phyloP scores from a whole-genome alignment of 83 land plant species.

The Larix sibirica region DNA sequence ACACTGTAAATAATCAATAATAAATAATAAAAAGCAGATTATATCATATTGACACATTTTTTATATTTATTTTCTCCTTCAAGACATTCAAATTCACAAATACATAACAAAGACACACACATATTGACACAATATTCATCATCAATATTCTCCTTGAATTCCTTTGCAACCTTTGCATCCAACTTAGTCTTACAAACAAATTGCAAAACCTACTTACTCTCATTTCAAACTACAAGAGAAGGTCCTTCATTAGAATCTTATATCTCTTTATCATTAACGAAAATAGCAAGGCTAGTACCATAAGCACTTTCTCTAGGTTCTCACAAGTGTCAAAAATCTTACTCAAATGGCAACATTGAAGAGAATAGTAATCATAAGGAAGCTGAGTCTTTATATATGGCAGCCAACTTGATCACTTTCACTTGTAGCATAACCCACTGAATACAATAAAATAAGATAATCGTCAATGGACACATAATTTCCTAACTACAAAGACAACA shows the following conservation, averaged over 20 bases:
- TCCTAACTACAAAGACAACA: not conserved
- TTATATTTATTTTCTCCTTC: not conserved
- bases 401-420: conserved; percentile 81
- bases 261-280: not conserved
- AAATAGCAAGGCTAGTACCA: not conserved
- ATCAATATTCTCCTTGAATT: conserved; percentile 72
- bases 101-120: conserved; percentile 29
- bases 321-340: conserved; percentile 69
- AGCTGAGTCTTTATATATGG: conserved; percentile 69
- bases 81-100: not conserved
- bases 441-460: conserved; percentile 8
- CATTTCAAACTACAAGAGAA: conserved; percentile 70
- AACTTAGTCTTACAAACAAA: conserved; percentile 39
- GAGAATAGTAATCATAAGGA: conserved; percentile 82
- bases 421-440: conserved; percentile 67
- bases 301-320: conserved; percentile 71
- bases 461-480: not conserved
- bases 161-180: conserved; percentile 42
- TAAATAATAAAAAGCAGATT: not conserved
- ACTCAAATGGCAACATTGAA: conserved; percentile 64
- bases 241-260: not conserved
- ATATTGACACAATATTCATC: conserved; percentile 91
- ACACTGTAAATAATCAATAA: not conserved
- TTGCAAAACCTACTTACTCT: conserved; percentile 68
- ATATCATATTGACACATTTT: not conserved